phyloP scores from a whole-genome alignment of 176 grass and related monocot genomes.

The Avena sativa region DNA sequence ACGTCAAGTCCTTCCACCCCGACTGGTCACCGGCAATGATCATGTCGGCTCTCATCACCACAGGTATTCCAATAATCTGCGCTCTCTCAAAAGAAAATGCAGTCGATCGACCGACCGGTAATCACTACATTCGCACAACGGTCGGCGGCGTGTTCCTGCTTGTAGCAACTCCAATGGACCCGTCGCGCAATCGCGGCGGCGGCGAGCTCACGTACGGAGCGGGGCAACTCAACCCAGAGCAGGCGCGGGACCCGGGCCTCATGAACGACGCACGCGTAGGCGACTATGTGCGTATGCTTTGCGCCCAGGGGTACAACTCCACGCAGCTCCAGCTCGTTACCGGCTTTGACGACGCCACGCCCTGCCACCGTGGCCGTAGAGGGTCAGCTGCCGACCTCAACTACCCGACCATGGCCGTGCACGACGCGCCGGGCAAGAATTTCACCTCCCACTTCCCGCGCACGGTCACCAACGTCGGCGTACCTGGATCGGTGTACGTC shows the following conservation, averaged over 20 bases:
- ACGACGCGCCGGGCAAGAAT: background rate
- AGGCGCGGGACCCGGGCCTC: constrained; percentile 40
- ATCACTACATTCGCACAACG: background rate
- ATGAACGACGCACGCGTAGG: constrained; percentile 45
- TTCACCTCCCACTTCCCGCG: constrained; percentile 44
- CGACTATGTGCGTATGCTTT: constrained; percentile 51
- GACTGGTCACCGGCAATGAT: constrained; percentile 65
- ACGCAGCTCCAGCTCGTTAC: constrained; percentile 41
- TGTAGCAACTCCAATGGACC: constrained; percentile 56
- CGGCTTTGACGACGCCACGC: background rate
- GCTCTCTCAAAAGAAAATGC: background rate
- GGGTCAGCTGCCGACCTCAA: constrained; percentile 39
- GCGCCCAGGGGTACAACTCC: constrained; percentile 51
- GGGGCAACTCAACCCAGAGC: constrained; percentile 42
- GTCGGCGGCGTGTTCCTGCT: background rate
- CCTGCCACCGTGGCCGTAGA: background rate
- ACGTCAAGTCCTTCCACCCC: constrained; percentile 57
- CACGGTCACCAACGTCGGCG: constrained; percentile 58
- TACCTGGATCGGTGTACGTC: constrained; percentile 1
- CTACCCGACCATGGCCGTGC: constrained; percentile 58
- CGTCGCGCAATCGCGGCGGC: constrained; percentile 35
- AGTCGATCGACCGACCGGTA: too few species aligned
- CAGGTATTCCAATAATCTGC: constrained; percentile 19
- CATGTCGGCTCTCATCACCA: constrained; percentile 66
- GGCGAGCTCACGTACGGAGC: constrained; percentile 53